phyloP scores from a whole-genome alignment of 805 yeast genomes.

The Starmerella riodocensis region DNA sequence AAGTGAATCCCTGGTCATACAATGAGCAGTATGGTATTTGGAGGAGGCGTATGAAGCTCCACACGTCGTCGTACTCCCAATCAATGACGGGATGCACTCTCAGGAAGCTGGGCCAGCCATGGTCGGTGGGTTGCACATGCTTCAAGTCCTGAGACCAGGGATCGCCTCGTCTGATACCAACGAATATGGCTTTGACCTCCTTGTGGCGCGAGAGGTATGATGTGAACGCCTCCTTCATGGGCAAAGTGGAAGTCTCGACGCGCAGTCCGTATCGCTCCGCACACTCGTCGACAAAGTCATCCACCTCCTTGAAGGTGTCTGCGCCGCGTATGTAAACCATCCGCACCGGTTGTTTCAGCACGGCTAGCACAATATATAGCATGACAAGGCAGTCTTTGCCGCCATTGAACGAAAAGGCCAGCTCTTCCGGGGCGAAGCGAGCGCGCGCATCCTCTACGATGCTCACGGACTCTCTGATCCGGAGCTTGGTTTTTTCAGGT shows the following conservation, averaged over 20 bases:
- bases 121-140: slow-evolving; percentile 64
- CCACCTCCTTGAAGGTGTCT: slow-evolving; percentile 56
- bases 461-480: slow-evolving; percentile 21
- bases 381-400: slow-evolving; percentile 94
- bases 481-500: slow-evolving; percentile 17
- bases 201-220: slow-evolving; percentile 43
- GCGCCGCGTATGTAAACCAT: slow-evolving; percentile 68
- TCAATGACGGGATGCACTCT: slow-evolving; percentile 79
- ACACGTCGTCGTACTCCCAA: slow-evolving; percentile 73
- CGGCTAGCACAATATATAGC: slow-evolving; percentile 60
- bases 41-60: slow-evolving; percentile 56
- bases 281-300: slow-evolving; percentile 48
- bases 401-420: slow-evolving; percentile 80
- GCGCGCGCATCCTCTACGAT: slow-evolving; percentile 24
- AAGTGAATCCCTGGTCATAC: slow-evolving; percentile 78
- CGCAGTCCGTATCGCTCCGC: slow-evolving; percentile 42
- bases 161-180: slow-evolving; percentile 80
- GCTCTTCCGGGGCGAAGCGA: slow-evolving; percentile 16
- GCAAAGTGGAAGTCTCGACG: slow-evolving; percentile 29
- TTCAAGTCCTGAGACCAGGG: slow-evolving; percentile 57
- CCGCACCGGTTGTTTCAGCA: slow-evolving; percentile 24
- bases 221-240: slow-evolving; percentile 56
- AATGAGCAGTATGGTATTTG: slow-evolving; percentile 57
- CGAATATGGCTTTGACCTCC: slow-evolving; percentile 56
- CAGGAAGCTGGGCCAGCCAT: slow-evolving; percentile 79